Evolutionary conservation across 225 moss, liverwort and hornwort genomes (phyloP).

Genomic region (Bryoerythrophyllum caledonicum): DNA sequence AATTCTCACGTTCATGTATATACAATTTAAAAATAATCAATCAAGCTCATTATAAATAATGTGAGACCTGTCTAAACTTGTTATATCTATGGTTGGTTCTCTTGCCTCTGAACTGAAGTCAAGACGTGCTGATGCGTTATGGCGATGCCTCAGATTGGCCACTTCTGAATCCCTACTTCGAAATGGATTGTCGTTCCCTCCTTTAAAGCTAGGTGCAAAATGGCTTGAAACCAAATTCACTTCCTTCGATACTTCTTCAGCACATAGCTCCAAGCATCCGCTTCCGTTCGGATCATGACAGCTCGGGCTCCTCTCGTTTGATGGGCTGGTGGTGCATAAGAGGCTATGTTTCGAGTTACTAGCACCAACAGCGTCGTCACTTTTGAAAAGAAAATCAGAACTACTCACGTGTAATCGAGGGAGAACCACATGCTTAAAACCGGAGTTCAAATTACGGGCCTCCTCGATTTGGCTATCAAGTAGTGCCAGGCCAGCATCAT

Average conservation of each 20-base stretch:
- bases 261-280: slow-evolving; percentile 13
- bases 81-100: background rate
- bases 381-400: slow-evolving; percentile 5
- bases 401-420: slow-evolving; percentile 27
- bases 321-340: slow-evolving; percentile 15
- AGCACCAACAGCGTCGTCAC: slow-evolving; percentile 3
- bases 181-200: slow-evolving; percentile 12
- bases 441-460: slow-evolving; percentile 25
- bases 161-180: background rate
- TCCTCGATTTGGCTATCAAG: slow-evolving; percentile 45
- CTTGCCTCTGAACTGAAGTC: slow-evolving; percentile 39
- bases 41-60: background rate
- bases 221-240: background rate
- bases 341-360: slow-evolving; percentile 18
- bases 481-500: slow-evolving; percentile 34
- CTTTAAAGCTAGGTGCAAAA: slow-evolving; percentile 18
- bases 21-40: no score
- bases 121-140: slow-evolving; percentile 24
- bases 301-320: background rate
- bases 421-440: slow-evolving; percentile 26
- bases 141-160: slow-evolving; percentile 24
- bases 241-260: slow-evolving; percentile 13
- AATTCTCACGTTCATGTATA: background rate
- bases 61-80: background rate
- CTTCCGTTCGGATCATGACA: background rate